Base-by-base conservation (phyloP, 1,284 basidiomycete species). In the Cutaneotrichosporon cavernicola region DNA sequence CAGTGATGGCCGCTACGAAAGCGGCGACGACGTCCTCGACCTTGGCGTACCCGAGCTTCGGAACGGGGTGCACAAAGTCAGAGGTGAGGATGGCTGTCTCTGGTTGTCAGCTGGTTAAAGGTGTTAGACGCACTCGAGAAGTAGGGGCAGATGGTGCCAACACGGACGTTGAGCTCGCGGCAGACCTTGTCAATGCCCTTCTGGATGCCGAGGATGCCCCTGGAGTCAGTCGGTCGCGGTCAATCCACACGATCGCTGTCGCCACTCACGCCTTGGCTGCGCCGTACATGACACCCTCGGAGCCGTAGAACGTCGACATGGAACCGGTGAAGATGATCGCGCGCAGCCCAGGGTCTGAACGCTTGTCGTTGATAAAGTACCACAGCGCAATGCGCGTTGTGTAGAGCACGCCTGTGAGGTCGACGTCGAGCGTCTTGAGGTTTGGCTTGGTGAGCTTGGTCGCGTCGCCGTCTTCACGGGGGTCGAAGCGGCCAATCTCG, bases 31-130 rank as follows among this genome's bases (percentile, higher is more conserved):
- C 66, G 56, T 68, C 66, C 61, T 61, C 56, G 52, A 68, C 32
- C 56, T 65, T 47, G 26, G 66, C 66, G 34, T 26, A 68, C 2
- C 66, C 66, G 5, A 68, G 56, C 21, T n/a, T 18, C 10, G 66
- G 66, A 51, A 58, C 36, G 22, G 66, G 66, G 66, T 68, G 66
- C 10, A 68, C 66, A 55, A 68, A 68, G 59, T 58, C 53, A 5
- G 38, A 11, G 21, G 46, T 31, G 56, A 68, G 58, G 53, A 68
- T 68, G 51, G 52, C 57, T n/a, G 66, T 68, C 38, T 67, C 65
- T 67, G 56, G 0, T 0, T 1, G 47, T 63, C 30, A 56, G 62
- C 52, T 21, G 13, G 8, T 13, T 8, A 30, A 21, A 5, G 47
- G 4, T 3, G 10, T 10, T 18, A 2, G 21, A 67, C 65, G 34